Evolutionary conservation across 352 stramenopile species (phyloP), one percentile per base, ranked within the genome.

Genomic region (Plasmopara muralis): DNA sequence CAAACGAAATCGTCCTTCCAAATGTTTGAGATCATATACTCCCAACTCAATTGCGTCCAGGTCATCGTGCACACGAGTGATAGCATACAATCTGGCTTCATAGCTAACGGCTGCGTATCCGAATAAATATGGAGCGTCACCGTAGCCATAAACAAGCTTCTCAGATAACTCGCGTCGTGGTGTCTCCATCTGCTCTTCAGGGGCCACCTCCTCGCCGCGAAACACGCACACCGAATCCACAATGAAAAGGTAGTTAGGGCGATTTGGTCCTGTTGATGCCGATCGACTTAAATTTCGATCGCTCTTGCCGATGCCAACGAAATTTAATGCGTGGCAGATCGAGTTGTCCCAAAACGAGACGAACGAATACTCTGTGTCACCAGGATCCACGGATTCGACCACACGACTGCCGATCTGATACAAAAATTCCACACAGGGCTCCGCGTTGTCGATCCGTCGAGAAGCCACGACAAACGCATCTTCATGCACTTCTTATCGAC

Each of bases 101-200:
- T 70, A 66, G 28, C 57, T 53, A 60, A 72, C 51, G 25, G 53
- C 55, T 57, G 55, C 51, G 52, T 72, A 68, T 67, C 53, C 57
- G 53, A 71, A 64, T 57, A 68, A 62, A 59, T 68, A 67, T 49
- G 62, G 57, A 61, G 42, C 50, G 33, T 65, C 51, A 64, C 50
- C 63, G 30, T 68, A 67, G 53, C 31, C 67, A 52, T 53, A 67
- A 58, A 61, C 9, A 58, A 64, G 41, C 20, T 62, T 67, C 6
- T 66, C 44, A 47, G 52, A 53, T 50, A 66, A 54, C 38, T 60
- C 35, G 31, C 48, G 52, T 7, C 62, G 44, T 38, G 46, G 43
- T 25, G 48, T 63, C n/a, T 60, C 49, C 14, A 66, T 62, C 42
- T 47, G 43, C 51, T 52, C 48, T n/a, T 52, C 57, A 51, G 55